Percentiles rank a stretch among this genome's conserved stretches.
Evolutionary conservation across 2,329 filamentous ascomycete species (phyloP).

Genomic region (Colletotrichum sp.): DNA sequence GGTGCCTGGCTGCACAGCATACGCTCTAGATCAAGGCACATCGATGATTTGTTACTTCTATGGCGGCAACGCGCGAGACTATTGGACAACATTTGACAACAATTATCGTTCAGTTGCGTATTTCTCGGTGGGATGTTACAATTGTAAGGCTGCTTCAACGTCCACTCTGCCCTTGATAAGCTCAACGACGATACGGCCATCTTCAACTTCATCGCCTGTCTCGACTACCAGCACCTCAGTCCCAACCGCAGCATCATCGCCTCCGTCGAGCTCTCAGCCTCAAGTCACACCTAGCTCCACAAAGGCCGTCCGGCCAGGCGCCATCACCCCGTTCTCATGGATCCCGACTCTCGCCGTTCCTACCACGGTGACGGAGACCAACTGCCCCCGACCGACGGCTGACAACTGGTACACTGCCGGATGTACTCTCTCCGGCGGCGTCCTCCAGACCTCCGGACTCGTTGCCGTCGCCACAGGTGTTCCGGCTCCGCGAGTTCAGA

Average conservation of each 20-base stretch:
- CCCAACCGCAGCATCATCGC: not conserved
- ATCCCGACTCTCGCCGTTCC: not conserved
- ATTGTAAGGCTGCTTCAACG: not conserved
- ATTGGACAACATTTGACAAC: not conserved
- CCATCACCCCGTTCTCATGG: not conserved
- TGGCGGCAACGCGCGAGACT: not conserved
- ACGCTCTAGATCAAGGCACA: not conserved
- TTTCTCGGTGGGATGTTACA: not conserved
- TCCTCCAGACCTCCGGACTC: not conserved
- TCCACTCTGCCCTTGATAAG: not conserved
- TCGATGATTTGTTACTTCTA: not conserved
- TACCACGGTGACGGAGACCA: not conserved
- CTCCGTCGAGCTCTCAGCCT: not conserved
- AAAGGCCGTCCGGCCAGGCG: not conserved
- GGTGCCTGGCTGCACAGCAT: not conserved
- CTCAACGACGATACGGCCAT: not conserved
- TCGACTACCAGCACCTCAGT: not conserved
- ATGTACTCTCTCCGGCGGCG: constrained; percentile 3
- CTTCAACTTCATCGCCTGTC: not conserved
- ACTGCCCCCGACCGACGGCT: not conserved
- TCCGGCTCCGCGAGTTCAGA: not conserved
- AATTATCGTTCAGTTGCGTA: not conserved
- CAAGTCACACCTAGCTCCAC: not conserved
- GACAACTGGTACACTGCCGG: constrained; percentile 1
- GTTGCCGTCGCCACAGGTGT: not conserved